Base-by-base conservation (phyloP, 2,329 filamentous ascomycete genomes). In the Furcasterigmium furcatum region DNA sequence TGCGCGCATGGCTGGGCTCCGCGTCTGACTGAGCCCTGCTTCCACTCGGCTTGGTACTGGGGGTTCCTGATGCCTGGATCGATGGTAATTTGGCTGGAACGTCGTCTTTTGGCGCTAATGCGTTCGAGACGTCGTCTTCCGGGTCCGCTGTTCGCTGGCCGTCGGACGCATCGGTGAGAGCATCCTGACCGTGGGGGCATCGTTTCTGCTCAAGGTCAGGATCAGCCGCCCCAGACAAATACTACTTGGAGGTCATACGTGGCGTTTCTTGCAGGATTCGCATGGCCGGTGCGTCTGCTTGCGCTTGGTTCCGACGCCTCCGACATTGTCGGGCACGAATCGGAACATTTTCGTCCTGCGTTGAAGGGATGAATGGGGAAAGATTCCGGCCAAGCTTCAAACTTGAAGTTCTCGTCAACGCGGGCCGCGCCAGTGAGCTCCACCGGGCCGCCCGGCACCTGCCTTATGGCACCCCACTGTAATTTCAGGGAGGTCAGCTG, bases 321-420 rank as follows among this genome's bases (percentile, higher is more conserved):
- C 62, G 34, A 61, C 58, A 41, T 61, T 64, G 21, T 59, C 58
- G 32, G 57, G 58, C n/a, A 58, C 52, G 38, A 52, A 52, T 39
- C 64, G 51, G 45, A 53, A 53, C 51, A 53, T 53, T n/a, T n/a
- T n/a, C n/a, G n/a, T n/a, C n/a, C n/a, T n/a, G n/a, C n/a, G n/a
- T n/a, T n/a, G n/a, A n/a, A n/a, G n/a, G n/a, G n/a, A n/a, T n/a
- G n/a, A n/a, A n/a, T n/a, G n/a, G n/a, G n/a, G n/a, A n/a, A n/a
- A n/a, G n/a, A n/a, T n/a, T n/a, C n/a, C n/a, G n/a, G n/a, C n/a
- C n/a, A n/a, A n/a, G n/a, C n/a, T n/a, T n/a, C n/a, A n/a, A n/a
- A n/a, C n/a, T n/a, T n/a, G n/a, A n/a, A n/a, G n/a, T n/a, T n/a
- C n/a, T n/a, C n/a, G n/a, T n/a, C n/a, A n/a, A n/a, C n/a, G n/a